Evolutionary conservation across 805 yeast genomes (phyloP), one percentile per base, ranked within the genome.

Genomic region (Ogataea glucozyma): DNA sequence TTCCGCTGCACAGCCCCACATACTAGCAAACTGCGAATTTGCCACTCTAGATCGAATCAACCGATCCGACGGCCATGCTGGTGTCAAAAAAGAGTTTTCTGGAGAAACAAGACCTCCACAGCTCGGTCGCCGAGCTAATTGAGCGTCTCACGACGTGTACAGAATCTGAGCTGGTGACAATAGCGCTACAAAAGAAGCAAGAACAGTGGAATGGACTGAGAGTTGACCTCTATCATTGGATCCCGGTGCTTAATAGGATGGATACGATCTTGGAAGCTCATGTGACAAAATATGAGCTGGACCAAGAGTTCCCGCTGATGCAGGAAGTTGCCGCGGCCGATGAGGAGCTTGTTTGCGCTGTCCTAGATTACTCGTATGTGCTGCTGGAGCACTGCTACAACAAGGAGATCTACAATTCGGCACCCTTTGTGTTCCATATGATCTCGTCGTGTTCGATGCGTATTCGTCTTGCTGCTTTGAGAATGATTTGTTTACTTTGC

Each of bases 351-450:
- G 58, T 82, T 19, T 61, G 73, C 0, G 66, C 83, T 1, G 69
- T 88, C 32, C 65, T 87, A 37, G 68, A 73, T 6, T 88, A 86
- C 56, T 75, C 91, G 0, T 70, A 75, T 24, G 62, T 78, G 38
- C 64, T 90, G 23, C 65, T 90, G 33, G 85, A 83, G 30, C 79
- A 85, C 53, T 83, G 93, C 41, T 70, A 80, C 21, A 81, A 83
- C 53, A 72, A 87, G 47, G 74, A 76, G 38, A 70, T 86, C 18
- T 89, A 86, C 60, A 69, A 81, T n/a, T 81, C 88, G 16, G 65
- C 77, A 14, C 83, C 82, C 38, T 69, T 81, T 26, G 70, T 89
- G 42, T 78, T 72, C 45, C 67, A 70, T 31, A 64, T 89, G 48
- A 57, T 88, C 34, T 75, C 75, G 42, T 72, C 83, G 12, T 80